A percentile compares a stretch with the other conserved stretches of the same genome.
Evolutionary conservation across 202 grass and related monocot genomes (phyloP).

Genomic region (Panicum virgatum): DNA sequence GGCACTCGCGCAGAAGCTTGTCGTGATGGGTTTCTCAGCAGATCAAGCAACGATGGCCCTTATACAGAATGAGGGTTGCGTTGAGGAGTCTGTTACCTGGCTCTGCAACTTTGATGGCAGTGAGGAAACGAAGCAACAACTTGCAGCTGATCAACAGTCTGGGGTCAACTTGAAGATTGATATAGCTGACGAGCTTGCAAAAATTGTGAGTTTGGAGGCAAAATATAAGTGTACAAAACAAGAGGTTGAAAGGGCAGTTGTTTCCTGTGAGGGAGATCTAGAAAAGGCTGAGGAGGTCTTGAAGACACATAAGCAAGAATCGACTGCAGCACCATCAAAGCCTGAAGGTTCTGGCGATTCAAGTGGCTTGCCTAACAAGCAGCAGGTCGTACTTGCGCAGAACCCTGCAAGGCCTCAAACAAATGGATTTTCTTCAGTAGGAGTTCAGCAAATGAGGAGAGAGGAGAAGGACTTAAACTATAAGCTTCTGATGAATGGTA

Average conservation of each 20-base stretch:
- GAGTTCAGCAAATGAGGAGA: constrained; percentile 66
- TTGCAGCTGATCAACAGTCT: constrained; percentile 58
- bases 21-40: constrained; percentile 91
- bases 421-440: constrained; percentile 64
- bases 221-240: constrained; percentile 88
- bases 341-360: constrained; percentile 56
- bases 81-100: constrained; percentile 92
- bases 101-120: constrained; percentile 83
- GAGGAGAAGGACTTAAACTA: constrained; percentile 85
- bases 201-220: constrained; percentile 70
- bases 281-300: constrained; percentile 77
- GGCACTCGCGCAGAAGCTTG: constrained; percentile 78
- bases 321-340: constrained; percentile 36
- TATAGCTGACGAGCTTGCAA: constrained; percentile 80
- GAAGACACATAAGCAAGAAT: constrained; percentile 85
- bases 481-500: constrained; percentile 59
- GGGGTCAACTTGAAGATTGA: constrained; percentile 84
- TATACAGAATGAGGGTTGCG: constrained; percentile 86
- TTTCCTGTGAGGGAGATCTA: constrained; percentile 91
- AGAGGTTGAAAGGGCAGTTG: constrained; percentile 95
- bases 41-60: constrained; percentile 96
- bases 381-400: constrained; percentile 42
- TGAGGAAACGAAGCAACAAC: constrained; percentile 82
- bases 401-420: constrained; percentile 58
- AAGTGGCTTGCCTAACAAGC: constrained; percentile 56